Evolutionary conservation across 768 basidiomycete species (phyloP), one percentile per base, ranked within the genome.

Genomic region (Termitomyces sp.): DNA sequence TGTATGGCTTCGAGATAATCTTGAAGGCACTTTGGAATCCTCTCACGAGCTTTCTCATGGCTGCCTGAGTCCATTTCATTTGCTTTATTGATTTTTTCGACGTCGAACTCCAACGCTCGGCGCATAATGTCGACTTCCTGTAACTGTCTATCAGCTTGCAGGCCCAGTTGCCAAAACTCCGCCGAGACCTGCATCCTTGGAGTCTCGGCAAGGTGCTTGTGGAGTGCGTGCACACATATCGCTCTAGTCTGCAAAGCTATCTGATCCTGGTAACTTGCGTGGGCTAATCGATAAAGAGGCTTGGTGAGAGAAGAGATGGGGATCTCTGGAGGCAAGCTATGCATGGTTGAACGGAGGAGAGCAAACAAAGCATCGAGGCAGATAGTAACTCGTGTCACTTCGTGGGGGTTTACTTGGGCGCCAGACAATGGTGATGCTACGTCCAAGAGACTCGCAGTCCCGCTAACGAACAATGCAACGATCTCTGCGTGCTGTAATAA

Each of bases 351-450:
- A 24, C 26, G 44, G 13, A 46, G 44, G 44, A 46, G 44, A 46
- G 53, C 41, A n/a, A 54, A 54, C 26, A 54, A 30, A 18, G 53
- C 53, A 20, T 54, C 53, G 24, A 54, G 30, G 20, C 53, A 54
- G 18, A 24, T 54, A 5, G 53, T 16, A 11, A 41, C 32, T 30
- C 53, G 53, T 33, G 22, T 22, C n/a, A 54, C 24, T 30, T 54
- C 41, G 32, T 40, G 30, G 8, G 43, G 33, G 10, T 26, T 8
- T 5, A 41, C 41, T 20, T 32, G 30, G 18, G 32, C 28, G 9
- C 53, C 32, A 8, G 41, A 32, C 28, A 54, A 26, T 14, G 44
- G 24, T 26, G 24, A 45, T n/a, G 32, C 40, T 41, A 54, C 38
- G 22, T 32, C 30, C 10, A 54, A 45, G 10, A 40, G 53, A 54